Percentiles rank a stretch among this genome's conserved stretches.
phyloP scores from a whole-genome alignment of 2,329 filamentous ascomycete species.

The Colletotrichum gloeosporioides region DNA sequence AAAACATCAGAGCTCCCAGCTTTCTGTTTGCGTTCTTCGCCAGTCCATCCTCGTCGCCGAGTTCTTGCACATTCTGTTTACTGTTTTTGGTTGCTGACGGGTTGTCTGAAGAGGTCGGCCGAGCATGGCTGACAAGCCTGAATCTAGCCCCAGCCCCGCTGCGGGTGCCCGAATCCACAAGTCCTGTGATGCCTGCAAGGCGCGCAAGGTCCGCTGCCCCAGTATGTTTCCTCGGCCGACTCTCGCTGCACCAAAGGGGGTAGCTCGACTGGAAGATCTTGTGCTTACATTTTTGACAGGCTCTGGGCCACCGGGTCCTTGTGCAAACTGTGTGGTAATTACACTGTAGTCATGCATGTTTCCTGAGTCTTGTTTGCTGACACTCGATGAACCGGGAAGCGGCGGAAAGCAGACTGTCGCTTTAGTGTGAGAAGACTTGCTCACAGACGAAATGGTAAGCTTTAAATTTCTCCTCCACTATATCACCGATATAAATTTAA shows the following conservation, averaged over 20 bases:
- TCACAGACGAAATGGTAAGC: constrained; percentile 27
- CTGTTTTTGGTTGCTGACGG: background rate
- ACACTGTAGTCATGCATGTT: background rate
- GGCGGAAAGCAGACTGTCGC: constrained; percentile 21
- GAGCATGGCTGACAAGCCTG: background rate
- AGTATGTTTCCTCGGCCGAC: constrained; percentile 28
- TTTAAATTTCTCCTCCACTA: background rate
- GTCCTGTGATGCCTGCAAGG: constrained; percentile 43
- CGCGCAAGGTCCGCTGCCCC: constrained; percentile 44
- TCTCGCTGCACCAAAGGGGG: background rate
- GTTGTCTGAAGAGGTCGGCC: background rate
- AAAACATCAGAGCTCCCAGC: background rate
- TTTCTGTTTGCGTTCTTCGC: background rate
- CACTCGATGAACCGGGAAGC: constrained; percentile 5
- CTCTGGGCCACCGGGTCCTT: constrained; percentile 27
- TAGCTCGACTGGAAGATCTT: background rate
- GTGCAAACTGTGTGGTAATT: constrained; percentile 32
- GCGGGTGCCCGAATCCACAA: constrained; percentile 24
- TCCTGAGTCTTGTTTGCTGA: background rate
- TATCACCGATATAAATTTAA: background rate
- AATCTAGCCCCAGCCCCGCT: background rate
- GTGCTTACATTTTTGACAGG: background rate
- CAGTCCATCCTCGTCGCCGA: background rate
- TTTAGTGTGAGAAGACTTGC: constrained; percentile 29
- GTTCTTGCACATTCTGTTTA: background rate